Evolutionary conservation across 768 basidiomycete species (phyloP), one percentile per base, ranked within the genome.

Genomic region (Kwoniella sp.): DNA sequence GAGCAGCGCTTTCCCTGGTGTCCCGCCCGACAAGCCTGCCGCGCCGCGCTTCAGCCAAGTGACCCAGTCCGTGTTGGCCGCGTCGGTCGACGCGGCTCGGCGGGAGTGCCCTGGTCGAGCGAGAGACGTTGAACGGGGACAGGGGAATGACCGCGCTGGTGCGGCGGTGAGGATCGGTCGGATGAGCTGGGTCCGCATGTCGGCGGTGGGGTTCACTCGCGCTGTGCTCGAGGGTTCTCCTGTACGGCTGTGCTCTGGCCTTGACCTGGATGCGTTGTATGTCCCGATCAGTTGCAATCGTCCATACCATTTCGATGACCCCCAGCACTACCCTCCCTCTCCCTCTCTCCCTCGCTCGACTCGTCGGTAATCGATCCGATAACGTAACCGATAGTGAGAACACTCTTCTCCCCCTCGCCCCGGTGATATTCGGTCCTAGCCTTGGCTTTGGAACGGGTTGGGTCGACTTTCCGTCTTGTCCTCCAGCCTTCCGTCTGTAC

Each of bases 1-100:
- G 12, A 73, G 47, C 22, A 73, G 55, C 8, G 68, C 69, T 40
- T 60, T 63, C 12, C 60, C 49, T 3, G 42, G 17, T 28, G 27
- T 29, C 26, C 47, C 17, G 38, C 31, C n/a, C 20, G 57, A 49
- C 4, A 22, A 38, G 19, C 37, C 23, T 5, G 37, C 19, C 7
- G 49, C 43, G n/a, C 56, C 50, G 12, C 53, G 46, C 40, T 60
- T 63, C 20, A 69, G 27, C 63, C 63, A 69, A 17, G 52, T 25
- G 7, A 63, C 32, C 66, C 66, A 68, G 27, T 68, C 63, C 28
- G 61, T 59, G 39, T 57, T 50, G 8, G 46, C 23, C 1, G 61
- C 31, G 5, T 59, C 46, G 15, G 67, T 69, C 8, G 66, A 65
- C 12, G 66, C 66, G n/a, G n/a, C 15, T 20, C 61, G 47, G 5